Evolutionary conservation across 2,329 filamentous ascomycete species (phyloP).

Genomic region (Trichoderma sp.): DNA sequence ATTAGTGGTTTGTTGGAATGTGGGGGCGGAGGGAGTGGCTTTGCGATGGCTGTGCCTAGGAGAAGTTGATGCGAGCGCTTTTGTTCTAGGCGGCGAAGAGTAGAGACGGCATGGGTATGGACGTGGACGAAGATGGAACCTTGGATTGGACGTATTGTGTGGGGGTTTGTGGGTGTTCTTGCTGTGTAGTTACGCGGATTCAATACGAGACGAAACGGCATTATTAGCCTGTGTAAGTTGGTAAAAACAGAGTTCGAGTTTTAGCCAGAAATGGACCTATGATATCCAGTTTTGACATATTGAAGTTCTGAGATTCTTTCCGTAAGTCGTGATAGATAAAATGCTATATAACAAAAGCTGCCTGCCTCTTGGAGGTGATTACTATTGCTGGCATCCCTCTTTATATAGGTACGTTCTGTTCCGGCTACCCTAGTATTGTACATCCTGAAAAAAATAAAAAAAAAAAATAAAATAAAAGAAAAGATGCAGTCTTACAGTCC

Average conservation of each 20-base stretch:
- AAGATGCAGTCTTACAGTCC: neutral
- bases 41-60: neutral
- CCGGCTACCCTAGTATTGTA: neutral
- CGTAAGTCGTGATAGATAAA: neutral
- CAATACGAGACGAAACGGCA: neutral
- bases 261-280: neutral
- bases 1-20: neutral
- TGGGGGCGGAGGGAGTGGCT: neutral
- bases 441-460: neutral
- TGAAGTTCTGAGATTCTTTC: neutral
- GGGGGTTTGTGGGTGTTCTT: neutral
- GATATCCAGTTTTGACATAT: neutral
- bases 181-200: neutral
- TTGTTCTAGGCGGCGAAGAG: neutral
- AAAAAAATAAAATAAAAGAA: neutral
- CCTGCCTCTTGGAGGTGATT: neutral
- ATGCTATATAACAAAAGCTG: neutral
- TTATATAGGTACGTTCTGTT: neutral
- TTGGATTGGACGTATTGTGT: neutral
- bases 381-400: neutral
- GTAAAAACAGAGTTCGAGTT: neutral
- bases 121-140: neutral
- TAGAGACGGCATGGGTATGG: neutral
- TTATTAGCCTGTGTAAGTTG: neutral
- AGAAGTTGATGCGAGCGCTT: neutral